phyloP scores from a whole-genome alignment of 768 basidiomycete species.

The Amanita phalloides region DNA sequence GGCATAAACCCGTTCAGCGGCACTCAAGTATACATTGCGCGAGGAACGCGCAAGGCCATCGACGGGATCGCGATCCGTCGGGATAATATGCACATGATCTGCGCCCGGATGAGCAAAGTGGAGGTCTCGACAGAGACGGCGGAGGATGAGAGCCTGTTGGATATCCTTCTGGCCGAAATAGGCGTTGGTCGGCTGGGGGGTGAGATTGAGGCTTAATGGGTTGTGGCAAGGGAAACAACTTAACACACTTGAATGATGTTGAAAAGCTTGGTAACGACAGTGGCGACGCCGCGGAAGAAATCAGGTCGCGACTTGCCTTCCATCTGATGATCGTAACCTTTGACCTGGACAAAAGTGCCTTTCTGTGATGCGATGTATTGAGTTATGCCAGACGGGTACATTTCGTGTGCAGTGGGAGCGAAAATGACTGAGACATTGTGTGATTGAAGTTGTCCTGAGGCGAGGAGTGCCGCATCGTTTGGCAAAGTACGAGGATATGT shows the following conservation, averaged over 20 bases:
- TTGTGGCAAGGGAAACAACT: too few species aligned
- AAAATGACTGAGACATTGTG: constrained; percentile 64
- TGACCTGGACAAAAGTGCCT: constrained; percentile 89
- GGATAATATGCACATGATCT: constrained; percentile 73
- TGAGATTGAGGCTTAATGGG: too few species aligned
- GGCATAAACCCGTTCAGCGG: constrained; percentile 52
- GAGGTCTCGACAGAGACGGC: constrained; percentile 68
- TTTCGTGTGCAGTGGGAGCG: constrained; percentile 65
- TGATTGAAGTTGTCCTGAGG: constrained; percentile 13
- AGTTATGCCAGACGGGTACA: constrained; percentile 89
- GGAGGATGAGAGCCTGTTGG: constrained; percentile 85
- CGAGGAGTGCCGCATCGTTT: constrained; percentile 57
- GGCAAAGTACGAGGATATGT: constrained; percentile 86
- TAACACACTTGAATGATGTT: constrained; percentile 71
- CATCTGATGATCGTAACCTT: constrained; percentile 88
- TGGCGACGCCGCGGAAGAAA: constrained; percentile 94
- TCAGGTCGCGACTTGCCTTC: constrained; percentile 80
- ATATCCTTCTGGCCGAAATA: constrained; percentile 99
- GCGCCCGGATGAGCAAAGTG: constrained; percentile 70
- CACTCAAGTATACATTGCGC: constrained; percentile 74
- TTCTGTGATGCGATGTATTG: constrained; percentile 66
- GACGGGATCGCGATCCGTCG: constrained; percentile 61
- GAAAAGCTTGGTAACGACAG: constrained; percentile 91
- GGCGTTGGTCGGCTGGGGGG: constrained; percentile 66
- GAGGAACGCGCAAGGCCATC: constrained; percentile 82